Base-by-base conservation (phyloP, 352 stramenopile species). In the Phytophthora idaei region DNA sequence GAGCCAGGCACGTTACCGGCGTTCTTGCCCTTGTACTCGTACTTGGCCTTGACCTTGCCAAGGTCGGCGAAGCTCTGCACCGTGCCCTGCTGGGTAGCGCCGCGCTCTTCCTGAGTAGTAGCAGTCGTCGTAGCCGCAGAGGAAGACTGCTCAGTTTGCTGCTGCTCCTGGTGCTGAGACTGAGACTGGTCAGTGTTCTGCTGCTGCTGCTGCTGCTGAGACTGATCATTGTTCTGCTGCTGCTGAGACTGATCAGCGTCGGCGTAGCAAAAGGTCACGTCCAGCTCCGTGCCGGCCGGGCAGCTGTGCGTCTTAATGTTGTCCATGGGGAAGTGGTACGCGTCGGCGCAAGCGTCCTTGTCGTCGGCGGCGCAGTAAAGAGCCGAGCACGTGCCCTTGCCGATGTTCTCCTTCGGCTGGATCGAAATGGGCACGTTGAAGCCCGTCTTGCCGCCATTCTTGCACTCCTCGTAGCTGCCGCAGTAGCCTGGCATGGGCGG, bases 281-380 rank as follows among this genome's bases (percentile, higher is more conserved):
- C 73, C 42, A 82, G 77, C 8, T 66, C 66, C 3, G 72, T 76
- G 17, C 61, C 67, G 3, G 34, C 46, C 0, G 77, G 71, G 28
- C 84, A 93, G 47, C 73, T 74, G 69, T 84, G 81, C n/a, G 74
- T 92, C 74, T 93, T 93, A 45, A 56, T 71, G 60, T 90, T 69
- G 63, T 90, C 84, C 54, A 47, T 69, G 5, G 84, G 84, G 64
- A 70, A 93, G 14, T 81, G 69, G 69, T 93, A 93, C 9, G 78
- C 84, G 42, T 90, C 80, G 8, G 59, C 41, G 57, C 82, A 90
- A 4, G 49, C 10, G 0, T 54, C 28, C 29, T 76, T 61, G 61
- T 76, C 69, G 31, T 83, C 66, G 0, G 32, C 27, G 0, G 62
- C 54, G 14, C 83, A 90, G 6, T 61, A 48, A 9, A 93, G 52